Evolutionary conservation across 257 asterid genomes (phyloP), one percentile per base, ranked within the genome.

Genomic region (Anisodus tanguticus): DNA sequence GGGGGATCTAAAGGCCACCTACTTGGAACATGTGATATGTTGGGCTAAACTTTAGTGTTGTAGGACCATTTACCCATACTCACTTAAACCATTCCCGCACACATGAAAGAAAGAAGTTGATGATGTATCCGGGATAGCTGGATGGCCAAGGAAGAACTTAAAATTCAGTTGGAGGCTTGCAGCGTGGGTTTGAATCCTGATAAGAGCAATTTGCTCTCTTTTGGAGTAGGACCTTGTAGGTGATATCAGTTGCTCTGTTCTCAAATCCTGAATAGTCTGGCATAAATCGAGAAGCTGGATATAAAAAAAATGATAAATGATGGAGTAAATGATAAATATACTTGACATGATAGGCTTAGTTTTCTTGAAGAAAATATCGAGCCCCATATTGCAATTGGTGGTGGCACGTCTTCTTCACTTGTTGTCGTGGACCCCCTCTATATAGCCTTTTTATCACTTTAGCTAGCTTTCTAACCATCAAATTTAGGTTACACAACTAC

Each of bases 21-120:
- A 91, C 92, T 88, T 79, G 91, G 87, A 86, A 53, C 94, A 91
- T 92, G 98, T 93, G 98, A 89, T 86, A 69, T 94, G 97, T 90
- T 86, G 95, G 93, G 88, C 82, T 88, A 83, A 86, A 83, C 89
- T 88, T 89, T 88, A 85, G 91, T 86, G 85, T 19, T 64, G 95
- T 91, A 85, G 95, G 98, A 64, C 93, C 95, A 84, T 74, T 19
- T 39, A 63, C 88, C 88, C 85, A 83, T 85, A 84, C 54, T 55
- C 85, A 90, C 90, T 86, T 89, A 86, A 39, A 16, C 78, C 54
- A 41, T 69, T 69, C 15, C 54, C 26, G 53, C 64, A 31, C 81
- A 53, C 81, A 53, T 26, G 22, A 16, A 57, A 57, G 55, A 51
- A 51, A 51, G 55, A 8, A 59, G 66, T 59, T 59, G 5, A 58